phyloP scores from a whole-genome alignment of 1,139 yeast species.

The Groenewaldozyma auringiensis region DNA sequence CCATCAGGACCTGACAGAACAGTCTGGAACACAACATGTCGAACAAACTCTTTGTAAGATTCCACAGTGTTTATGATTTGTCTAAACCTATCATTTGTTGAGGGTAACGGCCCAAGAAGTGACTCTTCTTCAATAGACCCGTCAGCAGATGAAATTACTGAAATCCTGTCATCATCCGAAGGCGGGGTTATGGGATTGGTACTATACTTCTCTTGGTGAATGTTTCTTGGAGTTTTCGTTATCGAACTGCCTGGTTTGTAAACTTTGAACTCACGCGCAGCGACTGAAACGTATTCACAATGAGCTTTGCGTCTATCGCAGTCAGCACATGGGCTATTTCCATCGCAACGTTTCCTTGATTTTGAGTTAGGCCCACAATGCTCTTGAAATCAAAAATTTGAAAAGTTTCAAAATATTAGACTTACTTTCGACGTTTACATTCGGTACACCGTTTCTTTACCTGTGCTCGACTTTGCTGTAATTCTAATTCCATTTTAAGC shows the following conservation, averaged over 20 bases:
- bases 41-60: not conserved
- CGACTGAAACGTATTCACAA: not conserved
- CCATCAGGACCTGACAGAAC: not conserved
- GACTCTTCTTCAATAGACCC: not conserved
- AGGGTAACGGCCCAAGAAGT: not conserved
- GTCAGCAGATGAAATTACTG: not conserved
- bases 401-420: too few relatives aligned
- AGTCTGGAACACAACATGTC: not conserved
- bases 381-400: too few relatives aligned
- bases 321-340: not conserved
- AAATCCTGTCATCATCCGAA: not conserved
- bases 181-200: not conserved
- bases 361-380: too few relatives aligned
- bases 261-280: too few relatives aligned
- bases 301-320: not conserved
- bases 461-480: not conserved
- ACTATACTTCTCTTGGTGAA: too few relatives aligned
- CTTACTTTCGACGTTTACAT: not conserved
- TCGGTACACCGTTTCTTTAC: not conserved
- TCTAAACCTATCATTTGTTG: not conserved
- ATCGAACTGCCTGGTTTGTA: too few relatives aligned
- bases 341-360: not conserved
- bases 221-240: too few relatives aligned
- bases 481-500: too few relatives aligned
- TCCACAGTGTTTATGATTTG: not conserved